Percentiles rank a stretch among this genome's conserved stretches.
Conservation (phyloP, 1,284 basidiomycete species). For the Erythrobasidium hasegawianum region DNA sequence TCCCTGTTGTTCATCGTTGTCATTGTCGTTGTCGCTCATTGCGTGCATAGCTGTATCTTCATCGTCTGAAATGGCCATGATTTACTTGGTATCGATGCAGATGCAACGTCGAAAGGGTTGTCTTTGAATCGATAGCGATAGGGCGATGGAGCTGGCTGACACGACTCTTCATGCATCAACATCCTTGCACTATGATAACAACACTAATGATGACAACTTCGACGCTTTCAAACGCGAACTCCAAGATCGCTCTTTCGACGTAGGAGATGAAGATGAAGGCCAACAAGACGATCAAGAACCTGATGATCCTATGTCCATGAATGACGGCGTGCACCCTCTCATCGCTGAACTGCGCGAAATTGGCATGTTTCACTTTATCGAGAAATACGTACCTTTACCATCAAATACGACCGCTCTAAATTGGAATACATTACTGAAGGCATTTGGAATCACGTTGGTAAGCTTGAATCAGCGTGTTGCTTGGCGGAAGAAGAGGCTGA, state of each 20-base stretch:
- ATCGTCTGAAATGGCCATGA: constrained; percentile 32
- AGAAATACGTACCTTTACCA: constrained; percentile 61
- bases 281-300: background rate
- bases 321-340: too few species aligned
- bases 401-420: constrained; percentile 57
- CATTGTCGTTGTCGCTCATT: constrained; percentile 1
- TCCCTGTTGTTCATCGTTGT: too few species aligned
- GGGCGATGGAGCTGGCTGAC: too few species aligned
- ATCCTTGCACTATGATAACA: too few species aligned
- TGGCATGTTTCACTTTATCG: constrained; percentile 65
- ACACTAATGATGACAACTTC: too few species aligned
- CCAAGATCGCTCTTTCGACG: constrained; percentile 28
- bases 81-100: background rate
- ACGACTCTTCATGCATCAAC: too few species aligned
- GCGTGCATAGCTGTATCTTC: constrained; percentile 2
- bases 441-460: constrained; percentile 71
- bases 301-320: too few species aligned
- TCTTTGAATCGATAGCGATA: too few species aligned
- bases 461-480: constrained; percentile 42
- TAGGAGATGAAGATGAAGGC: constrained; percentile 13
- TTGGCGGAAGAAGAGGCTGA: too few species aligned
- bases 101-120: background rate
- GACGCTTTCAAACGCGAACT: constrained; percentile 10
- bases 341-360: too few species aligned
- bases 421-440: constrained; percentile 65